phyloP scores from a whole-genome alignment of 495 filamentous ascomycete genomes.

The Trichodelitschia bisporula region DNA sequence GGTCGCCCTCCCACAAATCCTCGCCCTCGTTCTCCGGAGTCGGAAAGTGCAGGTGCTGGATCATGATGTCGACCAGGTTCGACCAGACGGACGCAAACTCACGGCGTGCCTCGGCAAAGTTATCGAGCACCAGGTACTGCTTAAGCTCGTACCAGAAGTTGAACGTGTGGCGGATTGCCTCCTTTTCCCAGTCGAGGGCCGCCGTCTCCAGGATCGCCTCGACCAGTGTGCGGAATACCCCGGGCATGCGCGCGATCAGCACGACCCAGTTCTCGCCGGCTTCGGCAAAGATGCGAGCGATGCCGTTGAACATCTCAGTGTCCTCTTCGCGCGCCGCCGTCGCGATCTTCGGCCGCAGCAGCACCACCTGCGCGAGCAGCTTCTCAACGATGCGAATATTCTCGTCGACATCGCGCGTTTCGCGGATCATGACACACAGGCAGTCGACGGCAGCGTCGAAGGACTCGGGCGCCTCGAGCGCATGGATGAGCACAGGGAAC shows the following conservation, averaged over 20 bases:
- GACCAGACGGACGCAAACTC: conserved; percentile 57
- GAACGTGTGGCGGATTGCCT: conserved; percentile 79
- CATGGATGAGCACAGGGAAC: conserved; percentile 54
- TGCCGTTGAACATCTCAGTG: conserved; percentile 62
- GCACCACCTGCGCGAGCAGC: conserved; percentile 64
- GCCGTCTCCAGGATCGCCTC: conserved; percentile 79
- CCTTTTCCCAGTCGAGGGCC: conserved; percentile 60
- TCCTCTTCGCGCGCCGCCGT: conserved; percentile 59
- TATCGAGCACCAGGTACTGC: conserved; percentile 75
- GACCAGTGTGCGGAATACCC: conserved; percentile 63
- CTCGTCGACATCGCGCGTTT: conserved; percentile 84
- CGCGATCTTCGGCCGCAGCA: conserved; percentile 53
- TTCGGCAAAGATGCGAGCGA: conserved; percentile 76
- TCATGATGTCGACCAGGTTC: conserved; percentile 76
- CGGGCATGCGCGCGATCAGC: conserved; percentile 59
- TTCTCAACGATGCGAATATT: conserved; percentile 54
- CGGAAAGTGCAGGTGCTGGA: conserved; percentile 77
- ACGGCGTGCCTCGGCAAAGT: conserved; percentile 58
- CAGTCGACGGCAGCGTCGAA: conserved; percentile 87
- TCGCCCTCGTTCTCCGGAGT: conserved; percentile 45
- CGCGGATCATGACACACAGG: conserved; percentile 68
- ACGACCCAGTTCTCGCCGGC: conserved; percentile 89
- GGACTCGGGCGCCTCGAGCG: conserved; percentile 35
- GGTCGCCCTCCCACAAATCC: conserved; percentile 86
- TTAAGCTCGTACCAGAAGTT: conserved; percentile 98